Evolutionary conservation across 371 early-diverging fungal genomes (phyloP), one percentile per base, ranked within the genome.

Genomic region (Mortierella sp.): DNA sequence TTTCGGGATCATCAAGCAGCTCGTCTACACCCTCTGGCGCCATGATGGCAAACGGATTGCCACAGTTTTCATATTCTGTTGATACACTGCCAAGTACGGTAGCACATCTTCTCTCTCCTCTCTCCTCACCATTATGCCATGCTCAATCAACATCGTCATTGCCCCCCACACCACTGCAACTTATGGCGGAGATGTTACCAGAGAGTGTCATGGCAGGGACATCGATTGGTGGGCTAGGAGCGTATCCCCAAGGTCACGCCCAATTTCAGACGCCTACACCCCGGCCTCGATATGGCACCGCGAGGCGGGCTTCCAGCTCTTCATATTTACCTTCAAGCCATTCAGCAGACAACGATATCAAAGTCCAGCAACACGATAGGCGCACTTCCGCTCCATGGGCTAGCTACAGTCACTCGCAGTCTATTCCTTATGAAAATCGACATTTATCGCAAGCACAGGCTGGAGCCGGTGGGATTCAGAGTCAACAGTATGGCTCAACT

Each of bases 121-220:
- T 74, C 3, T 74, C 74, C n/a, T 74, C 75, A 6, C 74, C 80
- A 32, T 57, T 70, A 16, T 70, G 63, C 24, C 71, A 67, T 11
- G 63, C 79, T 1, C 79, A 80, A 58, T 4, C 80, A 28, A 28
- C 28, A 16, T 70, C 72, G 3, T 77, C 75, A 15, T 43, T 80
- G n/a, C 80, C 74, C 13, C 80, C 80, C 7, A 74, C 80, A n/a
- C 80, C 80, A 60, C 59, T 74, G 32, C 80, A 80, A 3, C 21
- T 64, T 40, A 41, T 72, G 5, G 43, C 58, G 8, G 77, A 77
- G 36, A 67, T 69, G 13, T 22, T 67, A 13, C 64, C 72, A 1
- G 77, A 77, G 15, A 69, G 69, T 43, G 45, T 69, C n/a, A 41
- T 75, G 28, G 41, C 67, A 6, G 64, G 68, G 13, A 13, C 45